These are phyloP conservation scores for Lepidium campestre DNA, from an alignment of 441 rosid genomes.

Conservation along the genomic window DNA sequence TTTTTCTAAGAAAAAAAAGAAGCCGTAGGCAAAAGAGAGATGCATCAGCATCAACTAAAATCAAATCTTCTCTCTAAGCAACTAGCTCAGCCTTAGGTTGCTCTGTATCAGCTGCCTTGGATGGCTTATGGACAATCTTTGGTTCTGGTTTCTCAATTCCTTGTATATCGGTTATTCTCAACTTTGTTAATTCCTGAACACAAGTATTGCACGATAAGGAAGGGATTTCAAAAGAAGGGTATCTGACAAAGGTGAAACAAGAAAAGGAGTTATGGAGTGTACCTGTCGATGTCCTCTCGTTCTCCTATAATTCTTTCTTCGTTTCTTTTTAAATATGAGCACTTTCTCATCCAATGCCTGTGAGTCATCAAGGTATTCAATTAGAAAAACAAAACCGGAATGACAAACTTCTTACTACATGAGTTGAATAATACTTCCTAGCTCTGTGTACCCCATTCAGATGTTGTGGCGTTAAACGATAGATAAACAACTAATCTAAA, in stretches of 20 bases:
- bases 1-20: constrained; percentile 1
- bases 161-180: constrained; percentile 83
- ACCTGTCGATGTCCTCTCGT: constrained; percentile 98
- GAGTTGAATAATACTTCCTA: neutral
- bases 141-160: constrained; percentile 74
- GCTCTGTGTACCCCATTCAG: neutral
- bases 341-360: constrained; percentile 95
- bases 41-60: neutral
- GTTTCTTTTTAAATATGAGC: constrained; percentile 88
- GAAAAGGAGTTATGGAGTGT: constrained; percentile 4
- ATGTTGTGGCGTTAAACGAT: neutral
- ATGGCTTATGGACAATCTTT: constrained; percentile 34
- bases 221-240: neutral
- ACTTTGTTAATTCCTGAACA: constrained; percentile 76
- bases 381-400: neutral
- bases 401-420: neutral
- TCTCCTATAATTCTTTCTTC: constrained; percentile 87
- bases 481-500: neutral
- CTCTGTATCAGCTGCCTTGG: constrained; percentile 33
- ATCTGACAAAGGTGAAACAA: neutral
- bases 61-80: constrained; percentile 34
- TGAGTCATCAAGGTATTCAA: neutral
- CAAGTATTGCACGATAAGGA: neutral
- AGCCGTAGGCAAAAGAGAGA: neutral
- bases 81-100: constrained; percentile 46